phyloP scores from a whole-genome alignment of 2,329 filamentous ascomycete genomes.

The Epichloe gansuensis region DNA sequence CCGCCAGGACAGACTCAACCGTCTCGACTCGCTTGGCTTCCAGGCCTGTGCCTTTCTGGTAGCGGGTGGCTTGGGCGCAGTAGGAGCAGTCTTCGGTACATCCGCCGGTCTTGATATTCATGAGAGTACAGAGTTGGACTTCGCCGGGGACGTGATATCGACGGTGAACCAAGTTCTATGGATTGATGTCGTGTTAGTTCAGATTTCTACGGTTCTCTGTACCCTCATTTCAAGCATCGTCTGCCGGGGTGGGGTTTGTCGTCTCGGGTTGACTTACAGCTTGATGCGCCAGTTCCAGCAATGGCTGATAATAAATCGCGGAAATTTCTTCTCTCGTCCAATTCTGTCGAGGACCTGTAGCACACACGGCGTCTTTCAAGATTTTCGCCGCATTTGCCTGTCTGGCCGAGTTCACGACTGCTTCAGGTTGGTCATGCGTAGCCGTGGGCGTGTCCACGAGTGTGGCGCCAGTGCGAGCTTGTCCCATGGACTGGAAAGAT shows the following conservation, averaged over 20 bases:
- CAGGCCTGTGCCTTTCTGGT: conserved; percentile 64
- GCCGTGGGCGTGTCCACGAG: conserved; percentile 9
- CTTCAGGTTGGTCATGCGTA: conserved; percentile 2
- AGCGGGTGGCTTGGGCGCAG: conserved; percentile 78
- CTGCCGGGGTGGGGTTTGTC: background rate
- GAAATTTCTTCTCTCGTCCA: conserved; percentile 77
- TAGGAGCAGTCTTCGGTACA: conserved; percentile 90
- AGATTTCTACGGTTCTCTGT: background rate
- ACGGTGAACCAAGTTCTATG: conserved; percentile 62
- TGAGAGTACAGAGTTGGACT: conserved; percentile 85
- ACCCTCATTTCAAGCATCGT: background rate
- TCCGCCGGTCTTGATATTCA: conserved; percentile 94
- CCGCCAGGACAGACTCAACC: conserved; percentile 69
- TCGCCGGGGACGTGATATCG: conserved; percentile 74
- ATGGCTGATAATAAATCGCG: conserved; percentile 67
- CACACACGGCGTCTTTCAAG: conserved; percentile 42
- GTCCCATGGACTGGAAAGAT: background rate
- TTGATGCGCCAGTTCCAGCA: conserved; percentile 67
- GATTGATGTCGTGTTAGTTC: conserved; percentile 7
- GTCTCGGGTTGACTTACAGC: conserved; percentile 38
- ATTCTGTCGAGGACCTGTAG: conserved; percentile 50
- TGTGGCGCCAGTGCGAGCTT: conserved; percentile 7
- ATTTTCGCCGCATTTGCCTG: conserved; percentile 18
- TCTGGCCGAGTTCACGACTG: conserved; percentile 3
- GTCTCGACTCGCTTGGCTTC: conserved; percentile 67